Percentiles rank a stretch among this genome's conserved stretches.
These are phyloP conservation scores for Podaxis sp. DNA, from an alignment of 768 basidiomycete species.

Conservation along the genomic window DNA sequence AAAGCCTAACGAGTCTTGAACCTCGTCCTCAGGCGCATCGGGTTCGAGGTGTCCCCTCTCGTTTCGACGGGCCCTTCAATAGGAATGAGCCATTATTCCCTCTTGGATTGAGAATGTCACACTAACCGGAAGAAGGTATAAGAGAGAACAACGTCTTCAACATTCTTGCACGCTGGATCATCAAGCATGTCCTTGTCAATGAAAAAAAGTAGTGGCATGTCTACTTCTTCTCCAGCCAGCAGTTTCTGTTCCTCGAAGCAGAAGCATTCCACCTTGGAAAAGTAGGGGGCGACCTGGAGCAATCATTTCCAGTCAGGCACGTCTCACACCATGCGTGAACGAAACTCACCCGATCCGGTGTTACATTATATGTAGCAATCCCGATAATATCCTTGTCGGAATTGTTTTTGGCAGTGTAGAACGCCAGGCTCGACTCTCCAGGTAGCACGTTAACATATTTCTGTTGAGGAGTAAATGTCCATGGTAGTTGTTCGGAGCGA, in stretches of 20 bases:
- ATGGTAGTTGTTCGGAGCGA: slow-evolving; percentile 83
- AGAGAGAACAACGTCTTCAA: slow-evolving; percentile 90
- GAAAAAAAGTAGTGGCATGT: slow-evolving; percentile 98
- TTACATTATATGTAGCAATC: slow-evolving; percentile 98
- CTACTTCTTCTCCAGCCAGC: slow-evolving; percentile 92
- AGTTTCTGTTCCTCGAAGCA: slow-evolving; percentile 99
- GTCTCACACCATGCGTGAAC: not conserved
- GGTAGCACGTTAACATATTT: slow-evolving; percentile 88
- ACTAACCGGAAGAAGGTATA: slow-evolving; percentile 97
- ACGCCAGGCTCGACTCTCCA: slow-evolving; percentile 94
- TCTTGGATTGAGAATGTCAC: not conserved
- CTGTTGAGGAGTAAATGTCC: slow-evolving; percentile 91
- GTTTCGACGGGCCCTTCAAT: slow-evolving; percentile 79
- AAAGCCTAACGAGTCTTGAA: slow-evolving; percentile 82
- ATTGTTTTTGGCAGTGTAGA: slow-evolving; percentile 90
- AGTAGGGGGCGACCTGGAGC: slow-evolving; percentile 90
- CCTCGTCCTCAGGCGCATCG: slow-evolving; percentile 77
- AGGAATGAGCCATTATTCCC: not conserved
- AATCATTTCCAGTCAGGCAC: not conserved
- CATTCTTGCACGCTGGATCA: slow-evolving; percentile 81
- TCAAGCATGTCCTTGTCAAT: slow-evolving; percentile 97
- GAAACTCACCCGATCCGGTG: slow-evolving; percentile 86
- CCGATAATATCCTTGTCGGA: slow-evolving; percentile 90
- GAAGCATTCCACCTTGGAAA: slow-evolving; percentile 99
- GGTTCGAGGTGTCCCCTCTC: slow-evolving; percentile 85